These are phyloP conservation scores for Triglochin maritima DNA, from an alignment of 106 monocot species.

Conservation along the genomic window DNA sequence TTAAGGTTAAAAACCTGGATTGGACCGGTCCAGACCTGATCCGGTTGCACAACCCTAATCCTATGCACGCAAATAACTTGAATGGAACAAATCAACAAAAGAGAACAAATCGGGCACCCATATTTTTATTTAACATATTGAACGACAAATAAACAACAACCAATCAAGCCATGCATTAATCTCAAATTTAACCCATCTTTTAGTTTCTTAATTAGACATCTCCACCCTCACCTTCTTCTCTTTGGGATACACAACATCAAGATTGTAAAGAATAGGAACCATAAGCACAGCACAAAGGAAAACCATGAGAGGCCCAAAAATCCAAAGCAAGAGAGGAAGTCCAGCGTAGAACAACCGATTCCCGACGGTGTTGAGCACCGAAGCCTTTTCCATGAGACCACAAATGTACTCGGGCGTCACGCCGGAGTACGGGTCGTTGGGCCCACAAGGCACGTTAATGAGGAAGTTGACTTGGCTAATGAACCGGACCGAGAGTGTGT, in stretches of 20 bases:
- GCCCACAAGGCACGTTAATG: conserved; percentile 31
- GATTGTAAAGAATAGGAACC: conserved; percentile 43
- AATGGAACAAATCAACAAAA: too few relatives aligned
- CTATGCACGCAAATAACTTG: too few relatives aligned
- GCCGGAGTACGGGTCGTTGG: not conserved
- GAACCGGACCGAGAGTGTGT: conserved; percentile 73
- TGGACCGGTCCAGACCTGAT: too few relatives aligned
- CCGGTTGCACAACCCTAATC: too few relatives aligned
- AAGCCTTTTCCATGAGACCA: conserved; percentile 48
- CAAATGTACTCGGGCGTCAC: conserved; percentile 28
- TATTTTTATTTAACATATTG: too few relatives aligned
- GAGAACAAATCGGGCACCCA: too few relatives aligned
- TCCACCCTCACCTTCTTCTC: not conserved
- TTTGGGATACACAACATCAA: conserved; percentile 25
- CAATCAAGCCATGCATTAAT: too few relatives aligned
- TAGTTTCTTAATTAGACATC: too few relatives aligned
- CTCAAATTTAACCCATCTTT: too few relatives aligned
- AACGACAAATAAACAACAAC: too few relatives aligned
- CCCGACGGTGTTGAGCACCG: conserved; percentile 41
- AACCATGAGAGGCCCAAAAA: conserved; percentile 60
- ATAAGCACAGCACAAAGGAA: conserved; percentile 43
- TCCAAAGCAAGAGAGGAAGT: conserved; percentile 67
- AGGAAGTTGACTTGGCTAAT: conserved; percentile 66
- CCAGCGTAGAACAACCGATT: conserved; percentile 58
- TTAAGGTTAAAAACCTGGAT: too few relatives aligned